Base-by-base conservation (phyloP, 2,329 filamentous ascomycete genomes). In the Calonectria leucothoes region DNA sequence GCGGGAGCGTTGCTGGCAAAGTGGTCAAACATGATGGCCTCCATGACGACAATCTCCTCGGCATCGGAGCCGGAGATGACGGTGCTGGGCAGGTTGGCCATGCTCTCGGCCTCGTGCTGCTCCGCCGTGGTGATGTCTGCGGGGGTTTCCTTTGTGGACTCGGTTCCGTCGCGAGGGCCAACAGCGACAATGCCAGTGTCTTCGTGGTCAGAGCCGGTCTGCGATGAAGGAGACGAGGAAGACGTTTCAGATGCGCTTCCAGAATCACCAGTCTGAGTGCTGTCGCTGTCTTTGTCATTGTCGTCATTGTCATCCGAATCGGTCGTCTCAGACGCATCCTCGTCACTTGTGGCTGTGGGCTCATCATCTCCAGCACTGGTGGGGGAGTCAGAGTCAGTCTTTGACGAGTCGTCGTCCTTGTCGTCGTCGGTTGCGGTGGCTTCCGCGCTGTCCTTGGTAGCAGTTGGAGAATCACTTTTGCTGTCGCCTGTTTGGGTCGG, bases 21-120 rank as follows among this genome's bases (percentile, higher is more conserved):
- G 51, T 70, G 51, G 27, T 73, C 66, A 33, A 73, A 73, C 71
- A 73, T 69, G 59, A 70, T 63, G 11, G 59, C 71, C 11, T 73
- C 71, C 59, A 69, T 70, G 25, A 70, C 59, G 10, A 68, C 71
- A 4, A 73, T 51, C 12, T 73, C 71, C 6, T 68, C 29, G 17
- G 71, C 71, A 10, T 73, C 71, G 1, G 20, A 6, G 27, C 59
- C 66, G 6, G 71, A 70, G 51, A 70, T 69, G 66, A 42, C 59
- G 6, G 51, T 61, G 11, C 42, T 20, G 15, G 71, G 71, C 25
- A 70, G 39, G 27, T 73, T 73, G 5, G 65, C 59, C 61, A 66
- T 69, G 49, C 12, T 23, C 42, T 73, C 71, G 15, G 66, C 59
- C 3, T 49, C 49, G 59, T 73, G 71, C 29, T 73, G 66, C 27